phyloP scores from a whole-genome alignment of 2,329 filamentous ascomycete genomes.

The Fusarium solani-melongenae region DNA sequence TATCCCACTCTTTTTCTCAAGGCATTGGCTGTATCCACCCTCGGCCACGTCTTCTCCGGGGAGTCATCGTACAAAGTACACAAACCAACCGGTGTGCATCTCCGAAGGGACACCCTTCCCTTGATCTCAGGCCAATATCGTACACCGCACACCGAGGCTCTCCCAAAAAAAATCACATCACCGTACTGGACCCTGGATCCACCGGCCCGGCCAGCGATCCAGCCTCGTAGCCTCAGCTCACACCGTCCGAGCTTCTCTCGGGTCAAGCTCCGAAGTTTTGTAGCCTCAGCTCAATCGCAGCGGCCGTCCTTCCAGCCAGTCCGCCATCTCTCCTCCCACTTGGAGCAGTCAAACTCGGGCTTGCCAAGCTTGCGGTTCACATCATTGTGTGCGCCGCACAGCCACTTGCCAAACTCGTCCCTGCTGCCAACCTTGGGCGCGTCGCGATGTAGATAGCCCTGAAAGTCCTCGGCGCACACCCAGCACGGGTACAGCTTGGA shows the following conservation, averaged over 20 bases:
- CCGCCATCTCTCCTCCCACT: constrained; percentile 95
- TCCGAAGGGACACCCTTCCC: neutral
- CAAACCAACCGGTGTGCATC: neutral
- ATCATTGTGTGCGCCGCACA: constrained; percentile 88
- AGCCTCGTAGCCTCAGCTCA: constrained; percentile 32
- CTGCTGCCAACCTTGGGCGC: constrained; percentile 69
- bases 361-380: constrained; percentile 94
- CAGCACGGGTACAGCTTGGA: constrained; percentile 93
- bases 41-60: constrained; percentile 4
- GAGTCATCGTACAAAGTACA: constrained; percentile 4
- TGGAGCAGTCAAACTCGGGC: constrained; percentile 85
- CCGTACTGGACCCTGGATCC: constrained; percentile 7
- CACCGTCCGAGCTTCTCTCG: neutral
- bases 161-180: neutral
- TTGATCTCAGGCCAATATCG: constrained; percentile 9
- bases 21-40: constrained; percentile 28
- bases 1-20: constrained; percentile 17
- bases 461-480: constrained; percentile 94
- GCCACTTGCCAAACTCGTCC: constrained; percentile 82
- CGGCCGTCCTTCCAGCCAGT: constrained; percentile 83
- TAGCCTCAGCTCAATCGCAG: constrained; percentile 59
- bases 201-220: constrained; percentile 21
- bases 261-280: neutral
- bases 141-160: constrained; percentile 33
- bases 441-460: constrained; percentile 79